Conservation (phyloP, 371 early-diverging fungal species). For the Rhizopus microsporus region DNA sequence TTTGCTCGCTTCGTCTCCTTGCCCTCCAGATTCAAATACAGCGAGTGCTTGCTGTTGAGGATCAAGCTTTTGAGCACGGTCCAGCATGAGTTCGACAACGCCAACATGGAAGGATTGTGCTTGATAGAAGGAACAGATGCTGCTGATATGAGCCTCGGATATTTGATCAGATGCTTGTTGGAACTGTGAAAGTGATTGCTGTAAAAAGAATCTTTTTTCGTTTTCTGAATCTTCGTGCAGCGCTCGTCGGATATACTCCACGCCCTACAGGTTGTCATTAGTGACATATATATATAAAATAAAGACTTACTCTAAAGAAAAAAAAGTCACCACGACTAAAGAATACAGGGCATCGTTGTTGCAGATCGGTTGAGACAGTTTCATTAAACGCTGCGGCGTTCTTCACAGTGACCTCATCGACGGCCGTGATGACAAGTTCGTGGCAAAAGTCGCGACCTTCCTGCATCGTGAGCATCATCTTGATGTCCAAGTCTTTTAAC, state of each 20-base stretch:
- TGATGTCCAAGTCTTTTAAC: conserved; percentile 56
- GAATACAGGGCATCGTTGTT: conserved; percentile 33
- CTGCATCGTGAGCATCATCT: conserved; percentile 59
- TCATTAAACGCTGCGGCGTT: background rate
- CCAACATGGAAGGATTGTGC: conserved; percentile 56
- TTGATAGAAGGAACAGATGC: conserved; percentile 60
- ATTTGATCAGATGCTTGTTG: conserved; percentile 40
- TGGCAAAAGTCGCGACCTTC: conserved; percentile 66
- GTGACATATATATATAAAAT: background rate
- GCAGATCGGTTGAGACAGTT: conserved; percentile 1
- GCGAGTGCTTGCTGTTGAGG: conserved; percentile 56
- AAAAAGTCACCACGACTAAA: conserved; percentile 74
- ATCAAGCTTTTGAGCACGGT: conserved; percentile 69
- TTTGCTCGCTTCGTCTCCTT: background rate
- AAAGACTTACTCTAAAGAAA: conserved; percentile 64
- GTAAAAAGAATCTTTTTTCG: conserved; percentile 50
- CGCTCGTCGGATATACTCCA: conserved; percentile 60
- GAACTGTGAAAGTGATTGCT: conserved; percentile 64
- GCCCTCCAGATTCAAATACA: conserved; percentile 35
- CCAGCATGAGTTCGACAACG: conserved; percentile 68
- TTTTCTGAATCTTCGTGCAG: conserved; percentile 41
- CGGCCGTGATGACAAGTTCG: conserved; percentile 71
- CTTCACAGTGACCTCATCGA: conserved; percentile 43
- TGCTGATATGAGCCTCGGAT: conserved; percentile 56
- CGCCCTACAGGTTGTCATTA: conserved; percentile 33